These are phyloP conservation scores for Aspergillus sp. DNA, from an alignment of 2,329 filamentous ascomycete species.

Conservation along the genomic window DNA sequence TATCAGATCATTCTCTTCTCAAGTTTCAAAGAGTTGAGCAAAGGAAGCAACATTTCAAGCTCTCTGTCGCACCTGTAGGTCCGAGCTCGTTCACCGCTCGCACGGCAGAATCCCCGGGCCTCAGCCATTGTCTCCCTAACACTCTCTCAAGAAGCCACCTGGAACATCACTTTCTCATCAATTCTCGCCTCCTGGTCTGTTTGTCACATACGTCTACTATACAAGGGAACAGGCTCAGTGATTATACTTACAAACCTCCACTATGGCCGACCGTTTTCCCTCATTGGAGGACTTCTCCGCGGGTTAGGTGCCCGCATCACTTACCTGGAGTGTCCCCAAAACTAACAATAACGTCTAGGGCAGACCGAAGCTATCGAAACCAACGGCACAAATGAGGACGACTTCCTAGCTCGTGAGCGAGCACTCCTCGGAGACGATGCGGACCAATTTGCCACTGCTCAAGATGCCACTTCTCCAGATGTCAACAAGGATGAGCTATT, in stretches of 20 bases:
- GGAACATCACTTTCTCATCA: conserved; percentile 18
- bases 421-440: conserved; percentile 90
- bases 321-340: conserved; percentile 19
- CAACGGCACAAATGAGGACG: conserved; percentile 62
- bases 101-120: conserved; percentile 19
- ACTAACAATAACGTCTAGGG: conserved; percentile 31
- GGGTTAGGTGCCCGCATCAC: conserved; percentile 41
- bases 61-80: conserved; percentile 9
- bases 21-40: neutral
- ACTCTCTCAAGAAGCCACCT: conserved; percentile 20
- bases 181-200: conserved; percentile 10
- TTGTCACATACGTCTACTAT: neutral
- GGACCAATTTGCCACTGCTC: conserved; percentile 77
- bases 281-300: conserved; percentile 75
- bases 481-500: conserved; percentile 69
- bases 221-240: neutral
- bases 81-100: conserved; percentile 21
- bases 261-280: conserved; percentile 76
- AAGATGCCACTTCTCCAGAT: conserved; percentile 64
- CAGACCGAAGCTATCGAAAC: conserved; percentile 35
- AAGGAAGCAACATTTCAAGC: conserved; percentile 11
- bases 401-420: conserved; percentile 90
- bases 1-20: conserved; percentile 5
- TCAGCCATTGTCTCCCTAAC: conserved; percentile 11
- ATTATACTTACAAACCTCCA: neutral